Percentiles rank a stretch among this genome's conserved stretches.
Evolutionary conservation across 1,139 yeast species (phyloP).

Genomic region (Yamadazyma spencermartinsiae): DNA sequence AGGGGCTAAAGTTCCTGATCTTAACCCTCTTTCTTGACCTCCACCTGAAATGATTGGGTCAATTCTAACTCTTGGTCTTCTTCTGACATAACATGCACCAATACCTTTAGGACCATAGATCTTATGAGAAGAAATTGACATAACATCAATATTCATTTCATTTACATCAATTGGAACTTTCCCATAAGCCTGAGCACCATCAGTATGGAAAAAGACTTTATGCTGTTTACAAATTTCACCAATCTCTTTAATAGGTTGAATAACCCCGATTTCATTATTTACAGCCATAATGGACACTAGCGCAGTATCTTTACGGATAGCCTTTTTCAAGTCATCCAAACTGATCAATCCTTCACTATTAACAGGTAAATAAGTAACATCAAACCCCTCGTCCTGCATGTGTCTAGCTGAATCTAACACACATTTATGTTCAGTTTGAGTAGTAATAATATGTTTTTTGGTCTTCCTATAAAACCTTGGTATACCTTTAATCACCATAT

Average conservation of each 20-base stretch:
- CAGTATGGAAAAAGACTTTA: constrained; percentile 97
- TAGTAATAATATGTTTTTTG: constrained; percentile 90
- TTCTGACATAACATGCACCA: constrained; percentile 93
- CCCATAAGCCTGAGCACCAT: constrained; percentile 97
- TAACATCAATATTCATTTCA: constrained; percentile 85
- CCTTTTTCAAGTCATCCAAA: constrained; percentile 72
- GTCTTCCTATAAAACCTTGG: constrained; percentile 89
- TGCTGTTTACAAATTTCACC: constrained; percentile 83
- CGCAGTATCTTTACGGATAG: constrained; percentile 89
- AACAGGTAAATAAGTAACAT: constrained; percentile 90
- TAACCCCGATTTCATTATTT: constrained; percentile 96
- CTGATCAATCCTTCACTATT: constrained; percentile 75
- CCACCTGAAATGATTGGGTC: constrained; percentile 97
- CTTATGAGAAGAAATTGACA: constrained; percentile 95
- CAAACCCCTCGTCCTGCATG: constrained; percentile 95
- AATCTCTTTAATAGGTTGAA: constrained; percentile 93
- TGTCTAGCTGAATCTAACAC: constrained; percentile 94
- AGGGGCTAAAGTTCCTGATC: constrained; percentile 97
- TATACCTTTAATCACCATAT: constrained; percentile 93
- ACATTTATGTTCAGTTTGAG: constrained; percentile 98
- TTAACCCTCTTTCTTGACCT: constrained; percentile 97
- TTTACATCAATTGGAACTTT: constrained; percentile 92
- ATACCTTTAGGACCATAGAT: constrained; percentile 98
- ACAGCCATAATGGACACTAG: constrained; percentile 97
- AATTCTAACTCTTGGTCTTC: constrained; percentile 97